Base-by-base conservation (phyloP, 768 basidiomycete genomes). In the Kockovaella imperatae region DNA sequence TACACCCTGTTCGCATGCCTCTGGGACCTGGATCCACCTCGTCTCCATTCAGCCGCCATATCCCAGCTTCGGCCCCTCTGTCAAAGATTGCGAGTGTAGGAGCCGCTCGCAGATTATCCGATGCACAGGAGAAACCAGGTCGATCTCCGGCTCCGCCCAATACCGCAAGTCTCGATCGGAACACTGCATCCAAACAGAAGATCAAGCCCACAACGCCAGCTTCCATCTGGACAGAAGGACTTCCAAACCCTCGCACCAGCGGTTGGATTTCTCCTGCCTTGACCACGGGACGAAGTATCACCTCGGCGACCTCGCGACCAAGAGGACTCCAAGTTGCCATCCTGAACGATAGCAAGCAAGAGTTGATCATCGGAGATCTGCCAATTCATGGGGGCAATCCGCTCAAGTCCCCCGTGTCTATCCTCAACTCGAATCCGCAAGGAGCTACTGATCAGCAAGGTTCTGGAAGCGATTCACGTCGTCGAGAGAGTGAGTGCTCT, bases 301-400 rank as follows among this genome's bases (percentile, higher is more conserved):
- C 45, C 10, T 4, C 40, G 13, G 32, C 52, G 10, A 28, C 43
- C 13, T 52, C 56, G 7, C 53, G 56, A 28, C 48, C 42, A 17
- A 39, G 65, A 26, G 65, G 65, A 13, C 35, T 67, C 35, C 56
- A 50, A 5, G 51, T 67, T 13, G 65, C 62, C 4, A 56, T 67
- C 14, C 24, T 67, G 29, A 62, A 57, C 28, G 59, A 57, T 6
- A 58, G 46, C 18, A 45, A 46, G 30, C 40, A 47, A 28, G 54
- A 54, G 54, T 34, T 53, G 49, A 32, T 60, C 30, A 15, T 57
- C 5, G 56, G 52, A 26, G 42, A 24, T 42, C 5, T 39, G 21
- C 60, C 57, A 13, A 36, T 56, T 11, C 55, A 54, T 17, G 17
- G 41, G 23, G 20, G 20, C 5, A 20, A 26, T 10, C 23, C 23